These are phyloP conservation scores for Jackrogersella multiformis DNA, from an alignment of 495 filamentous ascomycete genomes.

Conservation along the genomic window DNA sequence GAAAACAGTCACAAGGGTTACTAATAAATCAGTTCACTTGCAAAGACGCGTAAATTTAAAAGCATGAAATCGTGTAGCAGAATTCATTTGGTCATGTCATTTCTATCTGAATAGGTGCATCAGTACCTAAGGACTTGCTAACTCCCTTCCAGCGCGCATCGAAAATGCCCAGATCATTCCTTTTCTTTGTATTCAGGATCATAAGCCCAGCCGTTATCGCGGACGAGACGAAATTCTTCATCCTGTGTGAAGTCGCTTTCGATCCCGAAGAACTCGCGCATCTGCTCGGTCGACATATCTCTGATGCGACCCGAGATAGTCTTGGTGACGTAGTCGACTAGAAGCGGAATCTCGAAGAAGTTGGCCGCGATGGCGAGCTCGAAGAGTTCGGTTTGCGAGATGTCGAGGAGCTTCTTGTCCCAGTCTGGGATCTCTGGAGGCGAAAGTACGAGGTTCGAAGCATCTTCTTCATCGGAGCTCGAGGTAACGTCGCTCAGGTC, in stretches of 20 bases:
- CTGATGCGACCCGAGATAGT: conserved; percentile 79
- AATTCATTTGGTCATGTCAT: too few species aligned
- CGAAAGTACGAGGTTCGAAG: background rate
- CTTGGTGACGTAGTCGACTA: conserved; percentile 74
- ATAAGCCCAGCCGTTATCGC: conserved; percentile 75
- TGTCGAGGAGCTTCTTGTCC: background rate
- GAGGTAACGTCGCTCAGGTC: too few species aligned
- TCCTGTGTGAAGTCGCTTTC: conserved; percentile 79
- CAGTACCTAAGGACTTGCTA: too few species aligned
- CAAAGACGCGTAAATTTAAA: too few species aligned
- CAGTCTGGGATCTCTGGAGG: background rate
- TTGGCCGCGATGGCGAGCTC: conserved; percentile 65
- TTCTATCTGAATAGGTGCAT: too few species aligned
- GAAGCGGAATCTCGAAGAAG: conserved; percentile 76
- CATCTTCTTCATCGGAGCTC: too few species aligned
- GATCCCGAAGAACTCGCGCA: conserved; percentile 80
- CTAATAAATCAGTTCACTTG: too few species aligned
- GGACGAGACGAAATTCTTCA: conserved; percentile 76
- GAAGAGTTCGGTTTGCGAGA: background rate
- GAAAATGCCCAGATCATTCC: too few species aligned
- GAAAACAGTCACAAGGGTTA: too few species aligned
- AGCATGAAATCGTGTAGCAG: too few species aligned
- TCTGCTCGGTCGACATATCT: conserved; percentile 77
- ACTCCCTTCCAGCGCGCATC: too few species aligned
- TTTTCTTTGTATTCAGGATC: too few species aligned